Evolutionary conservation across 148 eudicot species (phyloP), one percentile per base, ranked within the genome.

Genomic region (Rheum nobile): DNA sequence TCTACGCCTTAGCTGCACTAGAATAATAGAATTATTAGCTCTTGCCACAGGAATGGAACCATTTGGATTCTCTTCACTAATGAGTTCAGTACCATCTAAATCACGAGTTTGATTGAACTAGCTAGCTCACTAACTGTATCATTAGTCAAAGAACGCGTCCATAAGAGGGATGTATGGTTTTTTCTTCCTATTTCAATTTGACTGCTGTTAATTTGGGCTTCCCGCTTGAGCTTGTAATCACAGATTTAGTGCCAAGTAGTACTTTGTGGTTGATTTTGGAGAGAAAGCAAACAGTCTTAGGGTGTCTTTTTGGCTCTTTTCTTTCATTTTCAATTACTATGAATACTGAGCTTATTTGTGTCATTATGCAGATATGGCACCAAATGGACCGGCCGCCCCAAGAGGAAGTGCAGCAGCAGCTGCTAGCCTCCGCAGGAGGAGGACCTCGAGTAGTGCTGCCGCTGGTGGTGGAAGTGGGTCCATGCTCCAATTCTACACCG

Each of bases 401-500:
- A 91, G 98, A 85, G 98, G 97, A 82, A 90, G 88, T 77, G 97
- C 97, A 77, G 97, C 98, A 26, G 98, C 98, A 0, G 82, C 96
- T 59, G 96, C 97, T 38, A 91, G 91, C 72, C 83, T 95, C 65
- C 88, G 98, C 5, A 74, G 97, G 67, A 86, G 98, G 78, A 91
- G 89, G 73, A 78, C 93, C 19, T 71, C 85, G 7, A 54, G 84
- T 24, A 81, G 84, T 37, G 91, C 90, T 0, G 80, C 85, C 28
- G 84, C 88, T 0, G 86, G 90, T 26, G 93, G 93, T 29, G 83
- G 89, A 24, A 67, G 86, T 17, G 88, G 93, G 68, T 90, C 87
- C 79, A 91, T 95, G 98, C 92, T 95, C 69, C 98, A 95, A 72
- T 95, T 95, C 77, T 95, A 95, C 84, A 95, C 98, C 1, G 98